Percentiles rank a stretch among this genome's conserved stretches.
Evolutionary conservation across 2,329 filamentous ascomycete species (phyloP).

Genomic region (Phoma herbarum): DNA sequence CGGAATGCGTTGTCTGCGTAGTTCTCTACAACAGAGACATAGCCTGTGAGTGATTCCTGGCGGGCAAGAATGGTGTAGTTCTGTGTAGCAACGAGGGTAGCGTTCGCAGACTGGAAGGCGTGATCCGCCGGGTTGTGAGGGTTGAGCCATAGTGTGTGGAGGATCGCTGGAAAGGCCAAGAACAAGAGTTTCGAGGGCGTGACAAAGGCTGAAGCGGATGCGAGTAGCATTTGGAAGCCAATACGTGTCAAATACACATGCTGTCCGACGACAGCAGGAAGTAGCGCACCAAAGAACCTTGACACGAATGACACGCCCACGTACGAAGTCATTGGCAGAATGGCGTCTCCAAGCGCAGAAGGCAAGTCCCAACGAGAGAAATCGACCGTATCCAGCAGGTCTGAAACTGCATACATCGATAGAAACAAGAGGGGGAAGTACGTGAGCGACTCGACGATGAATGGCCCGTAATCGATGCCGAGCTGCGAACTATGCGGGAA

Average conservation of each 20-base stretch:
- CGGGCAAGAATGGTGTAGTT: slow-evolving; percentile 82
- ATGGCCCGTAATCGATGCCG: slow-evolving; percentile 75
- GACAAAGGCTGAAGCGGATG: slow-evolving; percentile 69
- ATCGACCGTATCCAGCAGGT: slow-evolving; percentile 69
- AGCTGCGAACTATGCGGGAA: slow-evolving; percentile 71
- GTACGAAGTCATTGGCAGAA: slow-evolving; percentile 73
- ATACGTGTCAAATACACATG: slow-evolving; percentile 73
- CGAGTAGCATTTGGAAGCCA: slow-evolving; percentile 74
- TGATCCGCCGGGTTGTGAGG: slow-evolving; percentile 72
- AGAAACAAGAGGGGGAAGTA: slow-evolving; percentile 64
- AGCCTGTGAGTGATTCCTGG: slow-evolving; percentile 86
- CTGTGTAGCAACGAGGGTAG: slow-evolving; percentile 65
- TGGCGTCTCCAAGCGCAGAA: slow-evolving; percentile 67
- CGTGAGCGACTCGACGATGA: slow-evolving; percentile 77
- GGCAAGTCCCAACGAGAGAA: slow-evolving; percentile 65
- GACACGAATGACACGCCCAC: slow-evolving; percentile 65
- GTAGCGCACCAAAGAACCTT: slow-evolving; percentile 51
- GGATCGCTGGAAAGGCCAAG: slow-evolving; percentile 73
- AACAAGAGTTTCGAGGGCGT: slow-evolving; percentile 74
- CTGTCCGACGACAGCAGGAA: slow-evolving; percentile 65
- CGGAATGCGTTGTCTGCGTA: slow-evolving; percentile 71
- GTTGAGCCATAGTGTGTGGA: slow-evolving; percentile 77
- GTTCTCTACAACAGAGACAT: slow-evolving; percentile 89
- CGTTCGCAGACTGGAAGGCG: slow-evolving; percentile 71
- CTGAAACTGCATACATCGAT: slow-evolving; percentile 50